phyloP scores from a whole-genome alignment of 202 grass and related monocot genomes.

The Schoenoplectus tabernaemontani region DNA sequence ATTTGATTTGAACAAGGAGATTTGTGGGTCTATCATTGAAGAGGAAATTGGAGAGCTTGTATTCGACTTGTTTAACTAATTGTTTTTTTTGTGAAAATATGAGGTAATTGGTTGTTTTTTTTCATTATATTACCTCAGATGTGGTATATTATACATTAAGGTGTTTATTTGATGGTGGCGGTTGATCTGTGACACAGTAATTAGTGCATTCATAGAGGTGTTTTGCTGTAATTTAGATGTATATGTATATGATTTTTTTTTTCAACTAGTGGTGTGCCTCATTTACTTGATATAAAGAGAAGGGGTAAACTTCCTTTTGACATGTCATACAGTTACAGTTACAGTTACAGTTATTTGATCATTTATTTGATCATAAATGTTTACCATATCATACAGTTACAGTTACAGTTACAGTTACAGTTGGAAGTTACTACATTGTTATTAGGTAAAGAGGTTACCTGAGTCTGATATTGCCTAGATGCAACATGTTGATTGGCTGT shows the following conservation, averaged over 20 bases:
- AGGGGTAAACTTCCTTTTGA: background rate
- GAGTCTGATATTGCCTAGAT: background rate
- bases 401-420: no score
- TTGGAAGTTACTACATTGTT: background rate
- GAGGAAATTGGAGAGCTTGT: constrained; percentile 54
- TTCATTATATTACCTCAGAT: constrained; percentile 18
- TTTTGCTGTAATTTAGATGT: constrained; percentile 32
- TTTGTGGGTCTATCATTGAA: constrained; percentile 47
- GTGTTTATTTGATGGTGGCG: constrained; percentile 25
- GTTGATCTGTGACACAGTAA: constrained; percentile 32
- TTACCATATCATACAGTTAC: background rate
- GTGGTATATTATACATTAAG: constrained; percentile 19
- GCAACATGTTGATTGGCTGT: background rate
- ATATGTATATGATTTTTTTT: constrained; percentile 20
- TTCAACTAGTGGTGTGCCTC: background rate
- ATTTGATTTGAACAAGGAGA: constrained; percentile 38
- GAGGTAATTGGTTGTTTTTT: constrained; percentile 25
- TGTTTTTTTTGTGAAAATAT: background rate
- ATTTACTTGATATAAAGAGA: background rate
- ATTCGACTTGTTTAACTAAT: constrained; percentile 21
- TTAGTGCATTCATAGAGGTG: constrained; percentile 29
- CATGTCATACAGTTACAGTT: no score
- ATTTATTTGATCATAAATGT: background rate
- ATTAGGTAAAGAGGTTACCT: background rate
- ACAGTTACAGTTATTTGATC: no score